Conservation (phyloP, 2,329 filamentous ascomycete species). For the Penicillium sp. region DNA sequence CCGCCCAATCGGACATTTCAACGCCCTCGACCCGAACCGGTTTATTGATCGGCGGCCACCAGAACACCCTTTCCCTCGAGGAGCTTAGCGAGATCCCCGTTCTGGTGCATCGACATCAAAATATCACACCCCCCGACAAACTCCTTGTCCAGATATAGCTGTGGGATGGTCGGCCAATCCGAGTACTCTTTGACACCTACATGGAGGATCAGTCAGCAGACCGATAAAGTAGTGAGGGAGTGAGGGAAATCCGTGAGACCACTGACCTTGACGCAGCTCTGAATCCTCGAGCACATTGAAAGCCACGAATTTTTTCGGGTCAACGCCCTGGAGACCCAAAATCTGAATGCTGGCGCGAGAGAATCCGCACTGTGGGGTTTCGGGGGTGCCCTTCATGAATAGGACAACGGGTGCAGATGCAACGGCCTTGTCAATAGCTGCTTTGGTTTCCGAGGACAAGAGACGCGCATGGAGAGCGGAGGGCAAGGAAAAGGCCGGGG, state of each 20-base stretch:
- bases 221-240: not conserved
- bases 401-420: constrained; percentile 85
- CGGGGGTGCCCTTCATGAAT: constrained; percentile 99
- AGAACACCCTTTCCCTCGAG: constrained; percentile 91
- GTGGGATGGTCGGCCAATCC: constrained; percentile 97
- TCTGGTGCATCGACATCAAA: constrained; percentile 93
- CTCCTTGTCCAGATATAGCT: constrained; percentile 92
- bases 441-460: constrained; percentile 73
- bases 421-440: constrained; percentile 88
- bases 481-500: constrained; percentile 38
- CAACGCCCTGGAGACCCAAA: constrained; percentile 87
- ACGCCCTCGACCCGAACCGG: not conserved
- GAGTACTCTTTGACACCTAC: constrained; percentile 97
- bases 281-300: constrained; percentile 95
- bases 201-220: not conserved
- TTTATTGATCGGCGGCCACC: constrained; percentile 55
- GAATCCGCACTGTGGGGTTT: constrained; percentile 94
- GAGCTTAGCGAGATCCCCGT: constrained; percentile 85
- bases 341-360: constrained; percentile 94
- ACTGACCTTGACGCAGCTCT: constrained; percentile 74
- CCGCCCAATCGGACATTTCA: too few relatives aligned
- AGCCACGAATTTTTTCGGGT: constrained; percentile 93
- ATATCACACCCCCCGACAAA: constrained; percentile 99
- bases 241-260: not conserved
- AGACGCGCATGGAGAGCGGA: constrained; percentile 53